Conservation (phyloP, 1,139 yeast genomes). For the Hyphopichia pseudoburtonii region DNA sequence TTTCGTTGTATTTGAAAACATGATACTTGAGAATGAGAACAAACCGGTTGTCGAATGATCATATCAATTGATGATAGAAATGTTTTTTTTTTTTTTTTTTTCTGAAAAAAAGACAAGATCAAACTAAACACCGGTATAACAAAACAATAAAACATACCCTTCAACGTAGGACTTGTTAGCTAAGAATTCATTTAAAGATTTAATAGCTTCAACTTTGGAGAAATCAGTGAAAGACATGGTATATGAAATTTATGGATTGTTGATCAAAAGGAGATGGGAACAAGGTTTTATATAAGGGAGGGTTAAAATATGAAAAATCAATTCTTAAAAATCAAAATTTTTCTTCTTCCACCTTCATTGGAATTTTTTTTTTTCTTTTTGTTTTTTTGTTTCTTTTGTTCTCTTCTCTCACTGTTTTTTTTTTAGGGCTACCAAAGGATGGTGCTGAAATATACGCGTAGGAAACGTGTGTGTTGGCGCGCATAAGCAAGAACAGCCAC, state of each 20-base stretch:
- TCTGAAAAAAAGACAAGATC: no score
- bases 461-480: not conserved
- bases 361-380: not conserved
- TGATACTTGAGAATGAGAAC: no score
- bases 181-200: constrained; percentile 83
- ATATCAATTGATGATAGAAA: no score
- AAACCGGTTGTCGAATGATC: no score
- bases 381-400: not conserved
- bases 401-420: not conserved
- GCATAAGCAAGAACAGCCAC: not conserved
- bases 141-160: constrained; percentile 66
- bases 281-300: not conserved
- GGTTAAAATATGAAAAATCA: not conserved
- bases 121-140: no score
- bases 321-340: not conserved
- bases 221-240: constrained; percentile 77
- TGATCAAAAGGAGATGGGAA: not conserved
- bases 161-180: constrained; percentile 91
- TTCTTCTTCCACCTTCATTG: not conserved
- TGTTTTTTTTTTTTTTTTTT: no score
- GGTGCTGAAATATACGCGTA: not conserved
- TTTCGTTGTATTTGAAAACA: no score
- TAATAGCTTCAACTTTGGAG: constrained; percentile 77
- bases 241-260: constrained; percentile 1
- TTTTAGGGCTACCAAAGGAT: not conserved